Conservation (phyloP, 2,329 filamentous ascomycete genomes). For the Curvularia hawaiiensis region DNA sequence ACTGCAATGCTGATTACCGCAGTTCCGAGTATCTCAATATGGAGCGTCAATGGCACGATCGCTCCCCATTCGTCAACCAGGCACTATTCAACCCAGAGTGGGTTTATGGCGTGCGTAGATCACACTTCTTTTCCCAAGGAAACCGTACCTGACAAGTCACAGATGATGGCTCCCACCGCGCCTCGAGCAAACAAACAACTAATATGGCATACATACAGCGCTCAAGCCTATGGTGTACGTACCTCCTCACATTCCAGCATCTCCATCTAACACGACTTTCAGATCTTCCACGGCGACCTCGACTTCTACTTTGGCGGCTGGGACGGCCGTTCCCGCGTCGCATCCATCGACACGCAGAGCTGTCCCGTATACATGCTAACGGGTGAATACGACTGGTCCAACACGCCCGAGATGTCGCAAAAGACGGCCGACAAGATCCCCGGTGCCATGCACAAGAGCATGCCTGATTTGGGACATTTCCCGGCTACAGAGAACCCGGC, state of each 20-base stretch:
- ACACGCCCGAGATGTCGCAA: constrained; percentile 54
- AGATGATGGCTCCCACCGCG: constrained; percentile 55
- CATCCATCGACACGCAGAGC: constrained; percentile 53
- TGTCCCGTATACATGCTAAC: constrained; percentile 60
- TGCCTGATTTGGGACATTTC: constrained; percentile 56
- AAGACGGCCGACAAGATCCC: constrained; percentile 55
- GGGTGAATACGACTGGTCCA: constrained; percentile 57
- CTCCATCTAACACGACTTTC: neutral
- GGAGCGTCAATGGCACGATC: constrained; percentile 54
- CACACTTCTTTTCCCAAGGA: too few relatives aligned
- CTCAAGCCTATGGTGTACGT: constrained; percentile 54
- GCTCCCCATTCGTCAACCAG: constrained; percentile 55
- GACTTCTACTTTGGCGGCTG: constrained; percentile 59
- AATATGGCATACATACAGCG: constrained; percentile 57
- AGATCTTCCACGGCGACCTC: constrained; percentile 58
- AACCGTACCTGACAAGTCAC: constrained; percentile 5
- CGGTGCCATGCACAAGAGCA: constrained; percentile 51
- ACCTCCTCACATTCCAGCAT: neutral
- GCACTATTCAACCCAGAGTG: constrained; percentile 56
- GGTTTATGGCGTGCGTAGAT: constrained; percentile 51
- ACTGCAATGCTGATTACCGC: constrained; percentile 14
- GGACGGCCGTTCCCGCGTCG: constrained; percentile 54
- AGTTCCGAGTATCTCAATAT: constrained; percentile 50
- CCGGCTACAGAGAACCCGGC: constrained; percentile 53
- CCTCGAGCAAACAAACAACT: constrained; percentile 54